Percentiles rank a stretch among this genome's conserved stretches.
Conservation (phyloP, 495 filamentous ascomycete genomes). For the Aspergillus hancockii region DNA sequence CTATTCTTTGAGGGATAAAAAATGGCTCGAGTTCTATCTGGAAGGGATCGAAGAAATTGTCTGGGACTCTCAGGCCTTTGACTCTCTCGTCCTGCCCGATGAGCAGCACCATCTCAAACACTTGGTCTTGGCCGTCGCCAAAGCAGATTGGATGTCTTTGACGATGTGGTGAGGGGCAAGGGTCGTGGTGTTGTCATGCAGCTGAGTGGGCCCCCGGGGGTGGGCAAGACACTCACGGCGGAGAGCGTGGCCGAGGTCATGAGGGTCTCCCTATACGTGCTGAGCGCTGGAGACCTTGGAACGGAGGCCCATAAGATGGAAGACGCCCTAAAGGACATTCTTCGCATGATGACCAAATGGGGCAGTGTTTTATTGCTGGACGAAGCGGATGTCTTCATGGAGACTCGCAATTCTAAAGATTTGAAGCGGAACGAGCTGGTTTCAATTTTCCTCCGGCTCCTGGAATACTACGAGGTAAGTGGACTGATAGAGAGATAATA, state of each 20-base stretch:
- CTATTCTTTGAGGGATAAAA: slow-evolving; percentile 36
- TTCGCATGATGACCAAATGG: slow-evolving; percentile 46
- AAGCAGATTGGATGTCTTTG: slow-evolving; percentile 27
- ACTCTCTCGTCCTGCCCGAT: slow-evolving; percentile 50
- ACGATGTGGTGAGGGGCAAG: slow-evolving; percentile 35
- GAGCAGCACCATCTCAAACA: slow-evolving; percentile 29
- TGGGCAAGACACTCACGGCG: slow-evolving; percentile 47
- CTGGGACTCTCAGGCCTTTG: slow-evolving; percentile 57
- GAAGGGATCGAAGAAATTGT: slow-evolving; percentile 40
- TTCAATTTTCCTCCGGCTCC: slow-evolving; percentile 48
- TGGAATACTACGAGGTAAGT: slow-evolving; percentile 49
- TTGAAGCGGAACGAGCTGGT: slow-evolving; percentile 41
- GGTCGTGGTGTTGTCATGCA: slow-evolving; percentile 39
- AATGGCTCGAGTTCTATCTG: slow-evolving; percentile 45
- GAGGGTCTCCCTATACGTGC: slow-evolving; percentile 35
- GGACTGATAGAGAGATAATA: background rate
- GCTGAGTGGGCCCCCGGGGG: slow-evolving; percentile 44
- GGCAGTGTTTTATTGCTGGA: slow-evolving; percentile 53
- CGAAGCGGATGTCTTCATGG: slow-evolving; percentile 57
- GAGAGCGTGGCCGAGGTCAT: slow-evolving; percentile 37
- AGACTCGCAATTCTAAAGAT: slow-evolving; percentile 35
- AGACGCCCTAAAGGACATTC: slow-evolving; percentile 37
- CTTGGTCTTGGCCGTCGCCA: slow-evolving; percentile 33
- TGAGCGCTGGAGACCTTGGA: slow-evolving; percentile 49
- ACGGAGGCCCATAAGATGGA: slow-evolving; percentile 39